Evolutionary conservation across 108 stramenopile species (phyloP).

Genomic region (Nitzschia putrida): DNA sequence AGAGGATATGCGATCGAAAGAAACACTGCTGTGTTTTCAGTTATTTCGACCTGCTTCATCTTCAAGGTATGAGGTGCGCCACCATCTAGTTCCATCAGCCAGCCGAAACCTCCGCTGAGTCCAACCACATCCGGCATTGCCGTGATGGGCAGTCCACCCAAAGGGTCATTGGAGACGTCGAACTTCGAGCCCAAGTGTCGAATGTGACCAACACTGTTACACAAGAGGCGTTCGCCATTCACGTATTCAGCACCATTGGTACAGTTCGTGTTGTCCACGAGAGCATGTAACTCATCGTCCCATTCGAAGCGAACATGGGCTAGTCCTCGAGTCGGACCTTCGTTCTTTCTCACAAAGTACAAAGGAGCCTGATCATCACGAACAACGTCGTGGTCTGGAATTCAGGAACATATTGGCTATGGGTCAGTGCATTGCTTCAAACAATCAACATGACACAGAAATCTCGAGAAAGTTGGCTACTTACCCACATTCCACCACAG

Average conservation of each 20-base stretch:
- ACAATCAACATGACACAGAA: too few relatives aligned
- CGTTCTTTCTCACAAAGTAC: slow-evolving; percentile 28
- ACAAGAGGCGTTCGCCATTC: slow-evolving; percentile 9
- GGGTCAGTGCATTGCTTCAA: too few relatives aligned
- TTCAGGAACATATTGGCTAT: too few relatives aligned
- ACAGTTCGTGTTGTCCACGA: background rate
- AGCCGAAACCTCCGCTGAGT: slow-evolving; percentile 36
- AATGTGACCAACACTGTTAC: slow-evolving; percentile 22
- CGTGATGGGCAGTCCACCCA: slow-evolving; percentile 28
- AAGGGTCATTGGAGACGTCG: slow-evolving; percentile 2
- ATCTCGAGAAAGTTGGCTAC: too few relatives aligned
- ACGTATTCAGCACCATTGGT: slow-evolving; percentile 4
- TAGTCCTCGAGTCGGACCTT: slow-evolving; percentile 26
- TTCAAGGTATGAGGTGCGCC: slow-evolving; percentile 29
- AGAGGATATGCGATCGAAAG: background rate
- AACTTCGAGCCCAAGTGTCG: slow-evolving; percentile 37
- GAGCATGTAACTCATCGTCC: slow-evolving; percentile 23
- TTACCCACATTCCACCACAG: slow-evolving; percentile 36
- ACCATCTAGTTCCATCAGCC: slow-evolving; percentile 29
- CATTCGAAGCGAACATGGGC: slow-evolving; percentile 32
- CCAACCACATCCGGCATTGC: slow-evolving; percentile 40
- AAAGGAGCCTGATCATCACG: slow-evolving; percentile 37
- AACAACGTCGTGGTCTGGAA: slow-evolving; percentile 1
- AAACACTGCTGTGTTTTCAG: background rate
- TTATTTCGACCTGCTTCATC: background rate